Conservation (phyloP, 345 rosid species). For the Hibiscus syriacus region DNA sequence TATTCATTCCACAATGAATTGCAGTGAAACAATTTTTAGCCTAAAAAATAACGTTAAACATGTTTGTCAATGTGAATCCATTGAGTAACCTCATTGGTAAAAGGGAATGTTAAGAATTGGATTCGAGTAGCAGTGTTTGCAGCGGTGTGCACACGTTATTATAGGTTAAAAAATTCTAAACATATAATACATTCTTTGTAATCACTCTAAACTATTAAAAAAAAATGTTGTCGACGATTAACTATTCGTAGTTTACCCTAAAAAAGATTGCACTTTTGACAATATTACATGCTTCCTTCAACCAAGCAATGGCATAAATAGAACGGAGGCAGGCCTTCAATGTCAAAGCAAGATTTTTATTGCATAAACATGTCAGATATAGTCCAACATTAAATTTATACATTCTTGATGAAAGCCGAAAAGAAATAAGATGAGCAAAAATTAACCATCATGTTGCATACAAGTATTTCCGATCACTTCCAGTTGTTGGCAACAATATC, state of each 20-base stretch:
- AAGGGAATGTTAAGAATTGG: too few relatives aligned
- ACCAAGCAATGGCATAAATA: too few relatives aligned
- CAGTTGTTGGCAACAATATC: constrained; percentile 83
- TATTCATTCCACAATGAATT: neutral
- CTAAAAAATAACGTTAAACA: neutral
- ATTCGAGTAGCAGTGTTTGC: too few relatives aligned
- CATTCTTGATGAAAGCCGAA: constrained; percentile 16
- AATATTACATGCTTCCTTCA: too few relatives aligned
- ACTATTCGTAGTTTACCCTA: neutral
- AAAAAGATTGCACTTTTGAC: too few relatives aligned
- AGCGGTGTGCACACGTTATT: too few relatives aligned
- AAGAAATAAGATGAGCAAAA: constrained; percentile 22
- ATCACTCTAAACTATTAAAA: too few relatives aligned
- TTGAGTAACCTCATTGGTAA: too few relatives aligned
- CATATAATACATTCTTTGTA: too few relatives aligned
- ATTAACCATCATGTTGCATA: constrained; percentile 9
- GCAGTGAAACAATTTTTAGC: neutral
- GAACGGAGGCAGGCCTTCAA: too few relatives aligned
- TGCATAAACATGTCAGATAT: constrained; percentile 7
- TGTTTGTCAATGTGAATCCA: neutral
- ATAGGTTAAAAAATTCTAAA: too few relatives aligned
- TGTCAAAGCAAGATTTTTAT: constrained; percentile 14
- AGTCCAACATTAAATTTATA: constrained; percentile 16
- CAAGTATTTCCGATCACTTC: constrained; percentile 37
- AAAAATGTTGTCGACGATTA: too few relatives aligned